phyloP scores from a whole-genome alignment of 345 rosid genomes.

The Physaria fendleri region DNA sequence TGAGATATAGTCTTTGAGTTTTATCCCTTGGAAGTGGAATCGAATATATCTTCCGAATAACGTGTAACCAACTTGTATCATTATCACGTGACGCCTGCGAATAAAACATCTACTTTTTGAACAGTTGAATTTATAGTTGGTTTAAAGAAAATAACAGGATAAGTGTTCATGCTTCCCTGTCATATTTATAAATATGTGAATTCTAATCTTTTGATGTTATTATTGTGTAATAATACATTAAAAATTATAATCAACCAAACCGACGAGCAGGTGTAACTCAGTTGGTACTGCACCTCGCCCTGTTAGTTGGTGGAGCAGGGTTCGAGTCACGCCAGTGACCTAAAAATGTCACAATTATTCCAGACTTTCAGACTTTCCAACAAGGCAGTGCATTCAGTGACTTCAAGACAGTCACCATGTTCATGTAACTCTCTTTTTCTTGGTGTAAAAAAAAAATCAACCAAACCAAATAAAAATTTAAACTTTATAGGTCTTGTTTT shows the following conservation, averaged over 20 bases:
- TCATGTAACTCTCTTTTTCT: no score
- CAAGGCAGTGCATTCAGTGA: no score
- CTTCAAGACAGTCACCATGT: no score
- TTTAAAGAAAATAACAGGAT: background rate
- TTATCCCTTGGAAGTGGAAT: background rate
- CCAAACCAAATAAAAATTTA: background rate
- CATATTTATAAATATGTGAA: background rate
- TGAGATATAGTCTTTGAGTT: conserved; percentile 5
- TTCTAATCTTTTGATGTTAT: background rate
- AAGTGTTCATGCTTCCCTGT: background rate
- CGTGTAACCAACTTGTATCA: conserved; percentile 25
- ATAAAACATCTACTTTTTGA: conserved; percentile 1
- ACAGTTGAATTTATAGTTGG: background rate
- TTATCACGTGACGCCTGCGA: conserved; percentile 24
- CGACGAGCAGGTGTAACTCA: no score
- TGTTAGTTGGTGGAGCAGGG: no score
- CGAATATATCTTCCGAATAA: conserved; percentile 9
- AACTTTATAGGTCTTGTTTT: background rate
- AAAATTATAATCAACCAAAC: background rate
- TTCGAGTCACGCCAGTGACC: no score
- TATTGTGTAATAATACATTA: background rate
- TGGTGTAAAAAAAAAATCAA: no score
- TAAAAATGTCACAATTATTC: no score
- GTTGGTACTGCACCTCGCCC: no score
- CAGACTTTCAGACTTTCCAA: no score